Percentiles rank a stretch among this genome's conserved stretches.
phyloP scores from a whole-genome alignment of 805 yeast species.

The Jamesozyma hellenica region DNA sequence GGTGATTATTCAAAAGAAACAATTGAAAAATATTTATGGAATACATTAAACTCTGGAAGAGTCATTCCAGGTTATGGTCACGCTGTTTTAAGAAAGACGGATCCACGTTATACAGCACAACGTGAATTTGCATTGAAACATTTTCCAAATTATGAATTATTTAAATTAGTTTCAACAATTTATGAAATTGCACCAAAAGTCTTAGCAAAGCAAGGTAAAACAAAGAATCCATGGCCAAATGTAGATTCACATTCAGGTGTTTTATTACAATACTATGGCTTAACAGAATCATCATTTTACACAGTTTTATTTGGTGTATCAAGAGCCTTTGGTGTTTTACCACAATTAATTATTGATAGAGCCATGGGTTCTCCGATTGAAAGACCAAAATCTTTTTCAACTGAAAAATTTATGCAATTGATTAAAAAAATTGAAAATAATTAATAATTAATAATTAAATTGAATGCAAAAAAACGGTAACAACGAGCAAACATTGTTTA shows the following conservation, averaged over 20 bases:
- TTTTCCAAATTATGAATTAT: constrained; percentile 70
- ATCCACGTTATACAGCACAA: constrained; percentile 80
- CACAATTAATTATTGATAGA: constrained; percentile 77
- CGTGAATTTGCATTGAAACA: constrained; percentile 70
- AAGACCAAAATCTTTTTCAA: constrained; percentile 89
- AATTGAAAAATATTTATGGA: constrained; percentile 71
- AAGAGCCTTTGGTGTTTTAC: constrained; percentile 78
- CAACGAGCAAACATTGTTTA: too few relatives aligned
- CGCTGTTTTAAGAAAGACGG: constrained; percentile 80
- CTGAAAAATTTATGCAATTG: constrained; percentile 82
- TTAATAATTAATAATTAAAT: too few relatives aligned
- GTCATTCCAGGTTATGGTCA: constrained; percentile 87
- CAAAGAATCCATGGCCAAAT: constrained; percentile 90
- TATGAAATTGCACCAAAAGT: constrained; percentile 79
- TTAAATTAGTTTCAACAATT: constrained; percentile 66
- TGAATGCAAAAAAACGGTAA: too few relatives aligned
- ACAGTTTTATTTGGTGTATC: constrained; percentile 81
- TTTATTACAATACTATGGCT: constrained; percentile 73
- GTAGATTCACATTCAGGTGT: constrained; percentile 86
- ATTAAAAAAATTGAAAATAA: constrained; percentile 36
- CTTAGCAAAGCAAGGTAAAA: constrained; percentile 75
- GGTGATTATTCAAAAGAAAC: constrained; percentile 62
- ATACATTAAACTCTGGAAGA: constrained; percentile 68
- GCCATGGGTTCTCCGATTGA: constrained; percentile 75
- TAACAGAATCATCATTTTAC: constrained; percentile 73